Evolutionary conservation across 768 basidiomycete genomes (phyloP).

Genomic region (Phanerochaete carnosa): DNA sequence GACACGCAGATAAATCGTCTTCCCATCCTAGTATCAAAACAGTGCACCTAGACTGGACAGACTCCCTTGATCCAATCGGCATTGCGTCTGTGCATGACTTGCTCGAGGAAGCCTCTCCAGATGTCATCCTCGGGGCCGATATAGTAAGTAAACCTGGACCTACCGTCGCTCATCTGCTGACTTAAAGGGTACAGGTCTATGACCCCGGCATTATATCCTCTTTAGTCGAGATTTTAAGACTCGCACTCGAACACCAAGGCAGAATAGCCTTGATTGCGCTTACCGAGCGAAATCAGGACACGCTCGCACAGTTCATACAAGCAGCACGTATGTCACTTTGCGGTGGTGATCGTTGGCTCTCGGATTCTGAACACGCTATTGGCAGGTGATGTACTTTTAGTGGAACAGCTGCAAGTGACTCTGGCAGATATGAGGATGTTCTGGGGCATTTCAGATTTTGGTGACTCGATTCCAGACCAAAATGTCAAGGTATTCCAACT

Average conservation of each 20-base stretch:
- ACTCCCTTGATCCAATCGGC: slow-evolving; percentile 40
- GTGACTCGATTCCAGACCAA: slow-evolving; percentile 25
- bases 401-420: slow-evolving; percentile 25
- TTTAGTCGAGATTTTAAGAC: slow-evolving; percentile 45
- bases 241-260: slow-evolving; percentile 23
- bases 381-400: slow-evolving; percentile 15
- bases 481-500: slow-evolving; percentile 46
- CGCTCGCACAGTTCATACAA: slow-evolving; percentile 40
- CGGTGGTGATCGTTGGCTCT: neutral
- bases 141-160: slow-evolving; percentile 36
- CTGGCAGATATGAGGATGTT: slow-evolving; percentile 19
- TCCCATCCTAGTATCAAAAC: slow-evolving; percentile 43
- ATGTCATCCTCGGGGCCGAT: slow-evolving; percentile 72
- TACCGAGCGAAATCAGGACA: slow-evolving; percentile 55
- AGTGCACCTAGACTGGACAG: slow-evolving; percentile 62
- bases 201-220: slow-evolving; percentile 60
- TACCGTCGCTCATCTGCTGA: neutral
- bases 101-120: slow-evolving; percentile 42
- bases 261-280: slow-evolving; percentile 41
- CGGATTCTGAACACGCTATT: neutral
- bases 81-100: slow-evolving; percentile 23
- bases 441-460: slow-evolving; percentile 17
- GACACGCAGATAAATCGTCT: slow-evolving; percentile 51
- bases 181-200: slow-evolving; percentile 48
- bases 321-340: slow-evolving; percentile 16